Conservation (phyloP, 345 rosid genomes). For the Passiflora organensis region DNA sequence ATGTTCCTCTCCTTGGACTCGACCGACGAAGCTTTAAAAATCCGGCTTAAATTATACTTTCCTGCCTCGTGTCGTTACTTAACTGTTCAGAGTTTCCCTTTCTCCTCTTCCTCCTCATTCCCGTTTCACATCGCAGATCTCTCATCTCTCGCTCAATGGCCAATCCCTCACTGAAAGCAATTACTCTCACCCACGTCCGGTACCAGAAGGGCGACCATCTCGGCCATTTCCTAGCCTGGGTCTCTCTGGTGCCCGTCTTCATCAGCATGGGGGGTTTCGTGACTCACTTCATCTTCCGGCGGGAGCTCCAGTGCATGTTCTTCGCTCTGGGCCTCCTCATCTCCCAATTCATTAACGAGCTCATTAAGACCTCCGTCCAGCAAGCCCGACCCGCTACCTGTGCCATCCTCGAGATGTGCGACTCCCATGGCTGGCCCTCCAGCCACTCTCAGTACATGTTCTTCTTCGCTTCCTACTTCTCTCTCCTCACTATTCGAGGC, state of each 20-base stretch:
- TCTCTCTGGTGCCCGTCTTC: conserved; percentile 86
- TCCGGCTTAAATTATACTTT: no score
- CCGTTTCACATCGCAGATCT: neutral
- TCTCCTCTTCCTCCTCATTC: neutral
- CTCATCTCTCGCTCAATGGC: conserved; percentile 2
- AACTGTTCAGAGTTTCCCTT: neutral
- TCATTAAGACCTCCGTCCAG: conserved; percentile 60
- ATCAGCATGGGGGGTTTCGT: conserved; percentile 85
- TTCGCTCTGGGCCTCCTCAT: conserved; percentile 76
- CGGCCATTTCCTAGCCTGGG: conserved; percentile 88
- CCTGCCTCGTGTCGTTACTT: neutral
- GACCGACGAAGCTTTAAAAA: no score
- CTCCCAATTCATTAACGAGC: conserved; percentile 73
- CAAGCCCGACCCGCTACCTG: conserved; percentile 92
- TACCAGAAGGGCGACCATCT: conserved; percentile 67
- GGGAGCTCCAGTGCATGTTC: conserved; percentile 85
- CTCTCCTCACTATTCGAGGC: conserved; percentile 53
- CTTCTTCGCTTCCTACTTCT: conserved; percentile 67
- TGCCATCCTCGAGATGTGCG: conserved; percentile 78
- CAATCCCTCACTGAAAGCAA: conserved; percentile 48
- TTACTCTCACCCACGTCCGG: conserved; percentile 82
- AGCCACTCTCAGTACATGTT: conserved; percentile 91
- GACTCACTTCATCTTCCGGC: conserved; percentile 85
- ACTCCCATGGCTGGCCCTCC: conserved; percentile 98
- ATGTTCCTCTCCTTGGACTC: no score